Conservation (phyloP, 2,329 filamentous ascomycete species). For the Penicillium digitatum region DNA sequence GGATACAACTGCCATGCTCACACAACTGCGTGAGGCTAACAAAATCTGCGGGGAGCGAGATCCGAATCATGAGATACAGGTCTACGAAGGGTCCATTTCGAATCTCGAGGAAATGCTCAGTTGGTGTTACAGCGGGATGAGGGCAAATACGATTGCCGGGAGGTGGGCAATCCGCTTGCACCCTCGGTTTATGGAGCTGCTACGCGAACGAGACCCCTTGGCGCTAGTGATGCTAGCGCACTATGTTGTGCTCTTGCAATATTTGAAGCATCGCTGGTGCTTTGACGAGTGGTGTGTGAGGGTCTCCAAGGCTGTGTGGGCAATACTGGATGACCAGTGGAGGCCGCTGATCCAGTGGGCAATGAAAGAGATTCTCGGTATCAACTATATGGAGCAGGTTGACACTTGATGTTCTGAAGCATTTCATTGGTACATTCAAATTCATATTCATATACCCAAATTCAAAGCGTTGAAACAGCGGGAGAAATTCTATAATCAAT, state of each 20-base stretch:
- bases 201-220: slow-evolving; percentile 37
- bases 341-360: slow-evolving; percentile 30
- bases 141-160: slow-evolving; percentile 45
- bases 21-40: slow-evolving; percentile 28
- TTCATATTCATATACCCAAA: slow-evolving; percentile 2
- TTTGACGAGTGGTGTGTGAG: slow-evolving; percentile 61
- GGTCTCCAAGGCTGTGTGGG: slow-evolving; percentile 60
- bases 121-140: slow-evolving; percentile 44
- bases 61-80: slow-evolving; percentile 22
- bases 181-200: slow-evolving; percentile 34
- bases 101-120: slow-evolving; percentile 28
- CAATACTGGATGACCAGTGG: slow-evolving; percentile 31
- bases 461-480: neutral
- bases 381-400: slow-evolving; percentile 18
- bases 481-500: neutral
- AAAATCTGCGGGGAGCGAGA: slow-evolving; percentile 18
- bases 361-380: slow-evolving; percentile 31
- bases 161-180: slow-evolving; percentile 39
- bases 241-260: slow-evolving; percentile 57
- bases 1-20: slow-evolving; percentile 19
- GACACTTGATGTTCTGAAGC: neutral
- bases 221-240: slow-evolving; percentile 58
- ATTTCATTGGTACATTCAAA: neutral
- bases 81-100: slow-evolving; percentile 26
- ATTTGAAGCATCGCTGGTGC: slow-evolving; percentile 62